Conservation (phyloP, 352 stramenopile species). For the Phytophthora sp. region DNA sequence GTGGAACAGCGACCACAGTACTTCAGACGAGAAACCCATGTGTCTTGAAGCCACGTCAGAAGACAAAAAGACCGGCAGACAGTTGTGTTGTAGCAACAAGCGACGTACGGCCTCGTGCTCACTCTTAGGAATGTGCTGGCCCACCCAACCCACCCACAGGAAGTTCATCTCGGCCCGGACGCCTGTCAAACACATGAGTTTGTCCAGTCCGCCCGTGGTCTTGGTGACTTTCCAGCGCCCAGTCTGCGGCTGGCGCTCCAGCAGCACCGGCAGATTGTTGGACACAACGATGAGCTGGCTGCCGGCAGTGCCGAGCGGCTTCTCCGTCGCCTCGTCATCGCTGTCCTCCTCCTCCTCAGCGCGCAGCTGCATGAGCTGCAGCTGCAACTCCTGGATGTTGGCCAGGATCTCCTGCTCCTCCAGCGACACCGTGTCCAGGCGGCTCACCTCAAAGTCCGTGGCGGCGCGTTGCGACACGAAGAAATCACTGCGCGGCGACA, state of each 20-base stretch:
- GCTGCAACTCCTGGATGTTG: conserved; percentile 90
- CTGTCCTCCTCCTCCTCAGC: conserved; percentile 69
- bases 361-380: conserved; percentile 83
- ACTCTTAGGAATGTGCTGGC: conserved; percentile 84
- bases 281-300: conserved; percentile 88
- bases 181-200: conserved; percentile 82
- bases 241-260: conserved; percentile 75
- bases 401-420: conserved; percentile 90
- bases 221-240: conserved; percentile 87
- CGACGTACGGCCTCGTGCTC: conserved; percentile 78
- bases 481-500: conserved; percentile 78
- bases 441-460: conserved; percentile 69
- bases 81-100: conserved; percentile 87
- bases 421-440: conserved; percentile 74
- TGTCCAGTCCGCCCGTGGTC: conserved; percentile 86
- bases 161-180: conserved; percentile 74
- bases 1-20: conserved; percentile 92
- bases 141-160: conserved; percentile 91
- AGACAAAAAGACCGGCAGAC: conserved; percentile 86
- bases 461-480: conserved; percentile 75
- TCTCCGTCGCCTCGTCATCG: conserved; percentile 52
- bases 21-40: conserved; percentile 89
- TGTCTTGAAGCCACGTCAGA: conserved; percentile 86
- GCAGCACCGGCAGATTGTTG: conserved; percentile 84
- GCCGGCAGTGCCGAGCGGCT: conserved; percentile 6